Base-by-base conservation (phyloP, 2,329 filamentous ascomycete genomes). In the Plectosphaerella plurivora region DNA sequence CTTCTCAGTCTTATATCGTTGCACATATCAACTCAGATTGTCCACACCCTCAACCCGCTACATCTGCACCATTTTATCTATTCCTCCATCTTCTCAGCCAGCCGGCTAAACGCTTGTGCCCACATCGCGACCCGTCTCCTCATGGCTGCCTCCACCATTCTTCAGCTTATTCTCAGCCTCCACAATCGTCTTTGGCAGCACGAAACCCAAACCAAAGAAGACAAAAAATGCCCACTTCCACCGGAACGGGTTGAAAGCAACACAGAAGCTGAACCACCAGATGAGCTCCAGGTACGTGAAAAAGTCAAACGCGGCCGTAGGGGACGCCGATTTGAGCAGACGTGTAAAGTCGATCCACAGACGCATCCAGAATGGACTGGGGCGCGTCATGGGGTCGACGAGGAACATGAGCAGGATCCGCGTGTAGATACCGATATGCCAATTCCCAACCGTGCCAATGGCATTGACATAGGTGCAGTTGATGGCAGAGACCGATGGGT, bases 181-280 rank as follows among this genome's bases (percentile, higher is more conserved):
- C 1, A 93, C 84, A 24, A 94, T 74, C 14, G 72, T 74, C 66
- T 81, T 75, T 0, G 90, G 90, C 46, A 94, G 64, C 18, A 74
- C 74, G 44, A 81, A 75, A 0, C 88, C 89, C 28, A 93, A 65
- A 0, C 91, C 90, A 54, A 87, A 87, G 61, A 95, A 85, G 15
- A 95, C 89, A 64, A 95, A 95, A 0, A 85, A 65, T 0, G 86
- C 88, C 91, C 90, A 95, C 73, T 95, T 95, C 89, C 90, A 95
- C 9, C 90, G 75, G 68, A 95, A 95, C 0, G 91, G 91, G 63
- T 95, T 95, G 61, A 94, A 79, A 5, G 79, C 72, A 42, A 93
- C 83, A 52, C 87, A 87, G 63, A 94, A 95, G 6, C 83, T 66
- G 59, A 93, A 94, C 91, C 90, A 95, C 75, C 89, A 95, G 5